phyloP scores from a whole-genome alignment of 805 yeast genomes.

The Starmerella khaoyaiensis region DNA sequence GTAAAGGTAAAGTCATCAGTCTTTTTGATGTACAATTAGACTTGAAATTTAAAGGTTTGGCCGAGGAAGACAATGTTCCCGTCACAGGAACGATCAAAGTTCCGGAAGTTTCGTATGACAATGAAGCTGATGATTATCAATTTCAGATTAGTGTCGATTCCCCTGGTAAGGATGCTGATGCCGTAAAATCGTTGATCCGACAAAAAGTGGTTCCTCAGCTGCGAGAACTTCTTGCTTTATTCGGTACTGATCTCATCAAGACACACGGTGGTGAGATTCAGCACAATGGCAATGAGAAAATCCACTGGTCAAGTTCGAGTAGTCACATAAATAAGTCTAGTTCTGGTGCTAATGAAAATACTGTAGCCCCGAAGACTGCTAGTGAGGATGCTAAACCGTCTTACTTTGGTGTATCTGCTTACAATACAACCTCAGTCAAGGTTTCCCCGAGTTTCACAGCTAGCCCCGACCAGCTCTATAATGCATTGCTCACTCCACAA shows the following conservation, averaged over 20 bases:
- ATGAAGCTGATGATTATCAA: conserved; percentile 73
- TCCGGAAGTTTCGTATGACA: conserved; percentile 91
- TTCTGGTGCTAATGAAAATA: conserved; percentile 1
- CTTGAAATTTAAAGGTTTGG: conserved; percentile 42
- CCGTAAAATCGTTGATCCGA: conserved; percentile 42
- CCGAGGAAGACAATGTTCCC: conserved; percentile 28
- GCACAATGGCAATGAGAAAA: conserved; percentile 36
- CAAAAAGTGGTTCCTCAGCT: conserved; percentile 54
- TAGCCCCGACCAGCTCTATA: conserved; percentile 71
- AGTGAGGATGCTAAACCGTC: not conserved
- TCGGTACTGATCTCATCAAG: conserved; percentile 65
- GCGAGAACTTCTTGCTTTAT: conserved; percentile 44
- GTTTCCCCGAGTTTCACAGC: conserved; percentile 74
- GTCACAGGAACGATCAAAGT: conserved; percentile 63
- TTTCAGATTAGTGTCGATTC: conserved; percentile 53
- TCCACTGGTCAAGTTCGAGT: conserved; percentile 16
- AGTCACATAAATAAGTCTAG: too few relatives aligned
- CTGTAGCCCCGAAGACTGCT: conserved; percentile 13
- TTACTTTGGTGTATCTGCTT: conserved; percentile 33
- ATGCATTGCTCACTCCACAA: conserved; percentile 61
- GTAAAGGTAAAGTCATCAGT: conserved; percentile 92
- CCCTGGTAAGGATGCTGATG: conserved; percentile 34
- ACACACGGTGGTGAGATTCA: conserved; percentile 80
- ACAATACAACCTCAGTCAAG: conserved; percentile 69
- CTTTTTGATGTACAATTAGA: conserved; percentile 68